Evolutionary conservation across 768 basidiomycete species (phyloP), one percentile per base, ranked within the genome.

Genomic region (Suillus hirtellus): DNA sequence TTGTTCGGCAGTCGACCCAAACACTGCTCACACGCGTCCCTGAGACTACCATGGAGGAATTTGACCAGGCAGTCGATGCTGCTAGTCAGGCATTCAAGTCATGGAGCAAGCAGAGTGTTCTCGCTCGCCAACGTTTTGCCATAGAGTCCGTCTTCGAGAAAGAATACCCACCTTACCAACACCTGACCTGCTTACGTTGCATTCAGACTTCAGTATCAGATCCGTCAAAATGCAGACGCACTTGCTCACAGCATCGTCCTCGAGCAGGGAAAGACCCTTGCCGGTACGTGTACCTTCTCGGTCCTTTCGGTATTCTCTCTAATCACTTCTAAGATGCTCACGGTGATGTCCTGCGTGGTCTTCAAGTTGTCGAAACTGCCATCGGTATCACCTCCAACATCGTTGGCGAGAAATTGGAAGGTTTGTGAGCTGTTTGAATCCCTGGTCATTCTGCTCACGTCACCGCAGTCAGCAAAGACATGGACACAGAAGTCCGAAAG

Each of bases 211-310:
- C 96, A 98, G 72, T 84, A 88, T 63, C 83, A 93, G 35, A 86
- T 99, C 62, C 89, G 95, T 52, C 81, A 92, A 73, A 88, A 98
- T 73, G 84, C 89, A 9, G 93, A 94, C 69, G 89, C 89, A 58
- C 83, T 99, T 61, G 96, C 95, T 1, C 82, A 81, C 49, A 94
- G 89, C 68, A 98, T 98, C 61, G 94, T 96, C 31, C 78, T 98
- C 24, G 96, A 98, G 73, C 96, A 99, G 77, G 96, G 96, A 17
- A 98, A 98, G 79, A 99, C 96, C 0, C 77, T 92, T 49, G 86
- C 91, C 66, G 91, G 91, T 91, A 67, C 17, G 77, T 65, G 35
- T n/a, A 52, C 35, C 58, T 24, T 19, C 42, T 40, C 31, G 4
- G 7, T 43, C 66, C 47, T 59, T 27, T 37, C n/a, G 31, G 34